Base-by-base conservation (phyloP, 169 alveolate species). In the Amoebophrya sp. region DNA sequence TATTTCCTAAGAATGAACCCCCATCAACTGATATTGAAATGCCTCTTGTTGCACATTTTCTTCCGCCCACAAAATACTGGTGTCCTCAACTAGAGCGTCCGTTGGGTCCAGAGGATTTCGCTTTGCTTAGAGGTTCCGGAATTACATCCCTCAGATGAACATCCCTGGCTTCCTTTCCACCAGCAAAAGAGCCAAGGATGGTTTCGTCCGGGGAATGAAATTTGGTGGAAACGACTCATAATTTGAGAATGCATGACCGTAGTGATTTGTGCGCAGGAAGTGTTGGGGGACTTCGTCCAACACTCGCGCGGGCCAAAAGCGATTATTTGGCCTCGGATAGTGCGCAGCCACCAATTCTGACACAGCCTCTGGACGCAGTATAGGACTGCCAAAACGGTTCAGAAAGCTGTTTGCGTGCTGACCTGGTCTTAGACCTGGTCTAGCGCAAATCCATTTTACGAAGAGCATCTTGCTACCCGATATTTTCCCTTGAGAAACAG, bases 371-470 rank as follows among this genome's bases (percentile, higher is more conserved):
- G 83, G 83, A 29, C 83, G 83, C 39, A 65, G 83, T 26, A 65
- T 65, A 36, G 83, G 83, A 65, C 83, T 65, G 33, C 83, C 83
- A 36, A 65, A 65, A 6, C 83, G 83, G 83, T 65, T 65, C 83
- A 65, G 26, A 36, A 65, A 65, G 33, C 83, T 65, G 83, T 65
- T 65, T 6, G 36, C 83, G 83, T 26, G n/a, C 36, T 47, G 65
- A 6, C 33, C 33, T n/a, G n/a, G n/a, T n/a, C n/a, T n/a, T n/a
- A n/a, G n/a, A n/a, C n/a, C n/a, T n/a, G n/a, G n/a, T n/a, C n/a
- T n/a, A n/a, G n/a, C n/a, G n/a, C n/a, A n/a, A n/a, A n/a, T n/a
- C n/a, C n/a, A n/a, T n/a, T n/a, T n/a, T n/a, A n/a, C n/a, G n/a
- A n/a, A n/a, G n/a, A n/a, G n/a, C n/a, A n/a, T n/a, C n/a, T n/a